Conservation (phyloP, 2,329 filamentous ascomycete genomes). For the Fusarium devonianum region DNA sequence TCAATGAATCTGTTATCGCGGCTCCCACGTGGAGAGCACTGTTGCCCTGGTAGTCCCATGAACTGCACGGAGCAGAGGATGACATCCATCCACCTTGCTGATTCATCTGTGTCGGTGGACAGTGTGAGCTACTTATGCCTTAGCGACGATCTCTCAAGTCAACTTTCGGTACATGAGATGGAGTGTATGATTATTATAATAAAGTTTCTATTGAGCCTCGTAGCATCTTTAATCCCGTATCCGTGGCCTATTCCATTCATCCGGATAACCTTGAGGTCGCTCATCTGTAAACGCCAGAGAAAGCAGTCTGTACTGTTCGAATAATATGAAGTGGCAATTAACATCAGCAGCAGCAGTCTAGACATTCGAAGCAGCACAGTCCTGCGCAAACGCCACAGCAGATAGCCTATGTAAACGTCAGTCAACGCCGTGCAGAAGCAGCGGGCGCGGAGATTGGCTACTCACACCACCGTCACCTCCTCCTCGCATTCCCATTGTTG, state of each 20-base stretch:
- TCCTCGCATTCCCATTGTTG: constrained; percentile 44
- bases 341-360: constrained; percentile 45
- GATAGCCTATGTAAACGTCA: constrained; percentile 43
- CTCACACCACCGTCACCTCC: constrained; percentile 49
- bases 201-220: background rate
- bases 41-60: no score
- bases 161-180: no score
- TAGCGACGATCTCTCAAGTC: no score
- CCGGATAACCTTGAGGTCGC: constrained; percentile 1
- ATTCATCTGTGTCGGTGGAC: no score
- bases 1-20: no score
- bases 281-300: constrained; percentile 38
- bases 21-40: no score
- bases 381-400: constrained; percentile 52
- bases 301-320: background rate
- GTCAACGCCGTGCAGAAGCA: background rate
- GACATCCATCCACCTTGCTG: no score
- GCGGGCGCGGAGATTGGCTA: background rate
- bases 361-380: constrained; percentile 50
- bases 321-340: constrained; percentile 30
- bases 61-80: no score
- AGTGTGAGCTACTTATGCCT: no score
- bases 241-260: background rate
- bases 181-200: constrained; percentile 5
- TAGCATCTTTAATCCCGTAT: constrained; percentile 15